Evolutionary conservation across 208 protist species (phyloP).

Genomic region (Trypanosoma vivax): DNA sequence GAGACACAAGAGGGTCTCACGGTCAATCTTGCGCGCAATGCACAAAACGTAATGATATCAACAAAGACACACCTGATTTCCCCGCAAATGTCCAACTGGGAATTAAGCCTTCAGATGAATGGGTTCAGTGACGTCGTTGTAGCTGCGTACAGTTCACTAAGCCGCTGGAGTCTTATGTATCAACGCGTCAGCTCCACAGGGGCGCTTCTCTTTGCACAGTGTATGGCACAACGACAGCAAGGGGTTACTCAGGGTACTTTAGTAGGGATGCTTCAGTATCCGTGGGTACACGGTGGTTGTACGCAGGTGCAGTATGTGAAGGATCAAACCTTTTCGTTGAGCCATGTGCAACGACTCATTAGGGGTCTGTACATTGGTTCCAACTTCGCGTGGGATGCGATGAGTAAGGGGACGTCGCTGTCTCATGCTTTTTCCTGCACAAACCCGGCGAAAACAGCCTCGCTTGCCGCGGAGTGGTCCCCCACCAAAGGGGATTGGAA

Average conservation of each 20-base stretch:
- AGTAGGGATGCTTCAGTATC: conserved; percentile 85
- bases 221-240: conserved; percentile 82
- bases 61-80: conserved; percentile 77
- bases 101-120: conserved; percentile 85
- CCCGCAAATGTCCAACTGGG: conserved; percentile 81
- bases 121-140: conserved; percentile 78
- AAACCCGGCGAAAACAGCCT: conserved; percentile 54
- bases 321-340: conserved; percentile 66
- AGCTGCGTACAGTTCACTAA: conserved; percentile 80
- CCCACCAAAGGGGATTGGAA: conserved; percentile 82
- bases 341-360: conserved; percentile 74
- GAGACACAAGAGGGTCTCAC: conserved; percentile 72
- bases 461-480: conserved; percentile 51
- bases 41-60: conserved; percentile 78
- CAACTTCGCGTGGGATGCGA: conserved; percentile 52
- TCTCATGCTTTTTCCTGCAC: conserved; percentile 54
- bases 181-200: conserved; percentile 71
- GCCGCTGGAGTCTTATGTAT: conserved; percentile 84
- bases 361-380: conserved; percentile 76
- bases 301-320: conserved; percentile 84
- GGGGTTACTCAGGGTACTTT: conserved; percentile 74
- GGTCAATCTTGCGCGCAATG: conserved; percentile 63
- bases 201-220: conserved; percentile 74
- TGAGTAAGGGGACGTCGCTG: conserved; percentile 52
- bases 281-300: conserved; percentile 75